Conservation (phyloP, 139 green algal species). For the Picochlorum costavermella region DNA sequence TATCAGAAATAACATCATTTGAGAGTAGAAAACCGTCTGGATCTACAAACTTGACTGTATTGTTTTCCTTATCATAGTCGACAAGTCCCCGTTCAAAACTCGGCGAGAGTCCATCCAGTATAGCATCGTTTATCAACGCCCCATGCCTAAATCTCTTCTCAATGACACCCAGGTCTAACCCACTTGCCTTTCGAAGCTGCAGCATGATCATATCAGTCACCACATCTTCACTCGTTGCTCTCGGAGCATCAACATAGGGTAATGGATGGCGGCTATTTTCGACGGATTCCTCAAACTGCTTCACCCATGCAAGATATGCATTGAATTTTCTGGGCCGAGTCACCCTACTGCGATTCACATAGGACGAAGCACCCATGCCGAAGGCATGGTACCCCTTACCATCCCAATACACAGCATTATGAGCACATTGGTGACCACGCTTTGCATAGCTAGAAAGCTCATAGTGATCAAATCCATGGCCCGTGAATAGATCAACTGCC, state of each 20-base stretch:
- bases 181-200: constrained; percentile 52
- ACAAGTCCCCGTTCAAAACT: constrained; percentile 30
- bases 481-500: constrained; percentile 45
- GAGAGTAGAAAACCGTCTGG: constrained; percentile 74
- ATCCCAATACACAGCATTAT: constrained; percentile 92
- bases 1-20: constrained; percentile 78
- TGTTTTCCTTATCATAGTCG: constrained; percentile 1
- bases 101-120: constrained; percentile 25
- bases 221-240: constrained; percentile 43
- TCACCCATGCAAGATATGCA: constrained; percentile 66
- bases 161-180: constrained; percentile 53
- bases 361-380: constrained; percentile 79
- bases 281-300: neutral
- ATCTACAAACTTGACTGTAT: constrained; percentile 52
- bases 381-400: constrained; percentile 71
- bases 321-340: constrained; percentile 58
- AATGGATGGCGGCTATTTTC: neutral
- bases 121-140: neutral
- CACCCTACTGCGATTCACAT: constrained; percentile 57
- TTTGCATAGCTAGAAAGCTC: constrained; percentile 87
- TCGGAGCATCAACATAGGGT: constrained; percentile 5
- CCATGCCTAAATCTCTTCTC: constrained; percentile 7
- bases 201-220: constrained; percentile 84
- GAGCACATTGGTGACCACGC: constrained; percentile 58
- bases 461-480: constrained; percentile 78